Conservation (phyloP, 192 early-diverging fungal species). For the Coemansia sp. region DNA sequence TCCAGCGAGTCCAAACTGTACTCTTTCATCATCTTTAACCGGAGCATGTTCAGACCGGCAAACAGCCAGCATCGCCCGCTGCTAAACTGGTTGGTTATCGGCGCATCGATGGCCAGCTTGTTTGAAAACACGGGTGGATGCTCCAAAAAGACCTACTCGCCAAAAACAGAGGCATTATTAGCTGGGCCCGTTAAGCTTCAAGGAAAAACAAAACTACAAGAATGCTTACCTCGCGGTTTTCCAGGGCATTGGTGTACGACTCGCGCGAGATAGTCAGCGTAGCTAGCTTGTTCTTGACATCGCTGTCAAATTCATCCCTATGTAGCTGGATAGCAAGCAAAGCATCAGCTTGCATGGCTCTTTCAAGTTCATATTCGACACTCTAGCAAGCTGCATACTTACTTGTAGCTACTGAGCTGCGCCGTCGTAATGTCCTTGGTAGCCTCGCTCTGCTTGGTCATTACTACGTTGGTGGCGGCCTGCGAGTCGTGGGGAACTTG, state of each 20-base stretch:
- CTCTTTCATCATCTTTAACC: constrained; percentile 66
- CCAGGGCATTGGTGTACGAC: constrained; percentile 57
- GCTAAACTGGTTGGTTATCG: constrained; percentile 70
- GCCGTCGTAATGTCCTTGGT: constrained; percentile 8
- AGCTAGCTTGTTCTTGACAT: constrained; percentile 68
- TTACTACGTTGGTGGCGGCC: not conserved
- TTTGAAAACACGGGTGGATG: constrained; percentile 40
- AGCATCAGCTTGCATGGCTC: not conserved
- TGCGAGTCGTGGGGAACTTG: not conserved
- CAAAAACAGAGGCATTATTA: not conserved
- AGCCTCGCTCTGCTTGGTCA: constrained; percentile 5
- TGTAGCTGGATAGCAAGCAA: not conserved
- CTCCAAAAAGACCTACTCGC: constrained; percentile 21
- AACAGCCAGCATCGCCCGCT: constrained; percentile 84
- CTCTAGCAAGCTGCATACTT: not conserved
- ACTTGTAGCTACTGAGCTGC: constrained; percentile 36
- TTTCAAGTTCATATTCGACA: not conserved
- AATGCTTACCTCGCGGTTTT: constrained; percentile 54
- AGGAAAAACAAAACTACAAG: not conserved
- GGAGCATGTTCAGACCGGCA: constrained; percentile 73
- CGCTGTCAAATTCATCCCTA: constrained; percentile 52
- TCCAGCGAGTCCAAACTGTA: constrained; percentile 78
- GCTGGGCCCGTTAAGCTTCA: not conserved
- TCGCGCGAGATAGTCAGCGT: constrained; percentile 64
- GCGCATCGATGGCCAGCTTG: constrained; percentile 52